Conservation (phyloP, 768 basidiomycete genomes). For the Boletales sp. region DNA sequence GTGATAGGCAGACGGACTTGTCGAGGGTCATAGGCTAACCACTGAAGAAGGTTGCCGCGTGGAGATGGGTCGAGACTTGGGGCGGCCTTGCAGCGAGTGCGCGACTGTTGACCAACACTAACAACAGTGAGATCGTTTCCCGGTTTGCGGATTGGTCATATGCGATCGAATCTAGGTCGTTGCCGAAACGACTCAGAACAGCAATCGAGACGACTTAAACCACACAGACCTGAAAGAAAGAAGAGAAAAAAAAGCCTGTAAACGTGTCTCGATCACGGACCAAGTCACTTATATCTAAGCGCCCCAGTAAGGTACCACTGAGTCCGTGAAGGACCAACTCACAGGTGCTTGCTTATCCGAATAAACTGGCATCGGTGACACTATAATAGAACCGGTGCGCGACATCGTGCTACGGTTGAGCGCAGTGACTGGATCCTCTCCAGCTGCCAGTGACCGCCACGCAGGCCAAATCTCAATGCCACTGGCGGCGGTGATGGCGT, state of each 20-base stretch:
- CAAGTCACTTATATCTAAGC: background rate
- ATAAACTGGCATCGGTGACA: constrained; percentile 29
- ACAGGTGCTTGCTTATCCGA: background rate
- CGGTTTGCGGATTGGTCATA: constrained; percentile 10
- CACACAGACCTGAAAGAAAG: constrained; percentile 9
- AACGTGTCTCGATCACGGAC: constrained; percentile 10
- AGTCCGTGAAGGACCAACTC: background rate
- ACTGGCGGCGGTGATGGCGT: constrained; percentile 35
- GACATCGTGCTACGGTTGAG: constrained; percentile 90
- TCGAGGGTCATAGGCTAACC: constrained; percentile 8
- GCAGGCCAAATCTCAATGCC: constrained; percentile 80
- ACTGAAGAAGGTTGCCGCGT: constrained; percentile 20
- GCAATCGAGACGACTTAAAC: constrained; percentile 2
- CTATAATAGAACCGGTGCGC: constrained; percentile 86
- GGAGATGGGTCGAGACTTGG: constrained; percentile 12
- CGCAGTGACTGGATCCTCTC: constrained; percentile 72
- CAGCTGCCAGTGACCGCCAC: constrained; percentile 78
- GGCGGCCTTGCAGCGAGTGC: constrained; percentile 1
- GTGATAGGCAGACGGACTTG: constrained; percentile 21
- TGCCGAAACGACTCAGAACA: constrained; percentile 10
- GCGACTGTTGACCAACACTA: constrained; percentile 4
- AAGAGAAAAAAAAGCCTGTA: constrained; percentile 3
- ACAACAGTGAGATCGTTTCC: background rate
- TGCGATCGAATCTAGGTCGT: constrained; percentile 9
- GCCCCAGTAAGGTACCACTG: too few relatives aligned